Evolutionary conservation across 371 early-diverging fungal species (phyloP), one percentile per base, ranked within the genome.

Genomic region (Sporodiniella umbellata): DNA sequence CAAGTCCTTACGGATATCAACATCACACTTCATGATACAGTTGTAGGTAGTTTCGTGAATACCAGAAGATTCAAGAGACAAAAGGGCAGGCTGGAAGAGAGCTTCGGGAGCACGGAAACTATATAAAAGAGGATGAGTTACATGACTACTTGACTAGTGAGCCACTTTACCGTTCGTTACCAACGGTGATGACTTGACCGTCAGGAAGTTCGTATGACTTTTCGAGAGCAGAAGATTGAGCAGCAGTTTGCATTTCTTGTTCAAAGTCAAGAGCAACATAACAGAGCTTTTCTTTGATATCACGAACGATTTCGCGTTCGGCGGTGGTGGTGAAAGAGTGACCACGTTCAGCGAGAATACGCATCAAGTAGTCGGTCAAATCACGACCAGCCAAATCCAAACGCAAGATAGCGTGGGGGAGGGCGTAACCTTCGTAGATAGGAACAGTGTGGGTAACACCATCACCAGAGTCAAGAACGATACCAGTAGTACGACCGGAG

Each of bases 401-500:
- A 86, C 99, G 94, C 64, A 92, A 87, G 66, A 99, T 99, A 59
- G 99, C 99, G 75, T 93, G 90, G 60, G 99, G 99, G 53, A 99
- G 89, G 40, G 99, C 85, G 73, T 98, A 99, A 76, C 99, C 99
- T 84, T 99, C 99, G 78, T 99, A 99, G 68, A 99, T 96, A 52
- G 99, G 99, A 48, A 99, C 99, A 42, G 97, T 94, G 89, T 99
- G 99, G 64, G 99, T 90, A 54, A 99, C 99, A 93, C 99, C 99
- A 80, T 99, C 99, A 72, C 99, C 99, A 51, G 99, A 99, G 81
- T 99, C 99, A 44, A 99, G 86, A 51, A 99, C 99, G 58, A 99
- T 96, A 89, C 99, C 99, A 53, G 99, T 99, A 62, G 99, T 99
- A 86, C 99, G 95, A 70, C 99, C 99, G 58, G 99, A 95, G 55